These are phyloP conservation scores for Fomes fomentarius DNA, from an alignment of 1,284 basidiomycete species.

Conservation along the genomic window DNA sequence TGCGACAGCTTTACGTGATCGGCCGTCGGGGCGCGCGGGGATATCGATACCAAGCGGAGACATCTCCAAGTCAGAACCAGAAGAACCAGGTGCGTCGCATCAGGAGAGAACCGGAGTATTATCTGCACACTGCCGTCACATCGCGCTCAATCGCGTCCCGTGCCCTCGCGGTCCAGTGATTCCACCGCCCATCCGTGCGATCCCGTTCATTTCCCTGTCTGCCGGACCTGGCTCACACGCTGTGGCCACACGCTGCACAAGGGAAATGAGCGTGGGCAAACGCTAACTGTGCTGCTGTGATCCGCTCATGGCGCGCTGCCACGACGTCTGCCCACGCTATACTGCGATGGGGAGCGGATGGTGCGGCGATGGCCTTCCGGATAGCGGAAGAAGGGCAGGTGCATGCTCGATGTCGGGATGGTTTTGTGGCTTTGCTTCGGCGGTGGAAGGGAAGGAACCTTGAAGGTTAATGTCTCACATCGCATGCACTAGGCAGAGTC, in stretches of 20 bases:
- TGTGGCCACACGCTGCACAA: conserved; percentile 8
- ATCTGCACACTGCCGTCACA: background rate
- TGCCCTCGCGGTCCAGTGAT: background rate
- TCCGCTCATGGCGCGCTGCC: conserved; percentile 1
- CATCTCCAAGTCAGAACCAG: background rate
- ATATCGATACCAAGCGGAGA: background rate
- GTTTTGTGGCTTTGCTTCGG: background rate
- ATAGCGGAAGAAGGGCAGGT: background rate
- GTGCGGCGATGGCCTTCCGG: background rate
- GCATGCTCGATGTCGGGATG: background rate
- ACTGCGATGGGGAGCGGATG: conserved; percentile 7
- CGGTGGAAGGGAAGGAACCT: background rate
- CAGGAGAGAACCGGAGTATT: background rate
- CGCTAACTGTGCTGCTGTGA: background rate
- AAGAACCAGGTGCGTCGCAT: background rate
- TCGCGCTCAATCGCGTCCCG: conserved; percentile 18
- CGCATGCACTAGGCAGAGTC: conserved; percentile 1
- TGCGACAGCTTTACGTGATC: conserved; percentile 13
- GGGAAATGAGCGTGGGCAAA: conserved; percentile 10
- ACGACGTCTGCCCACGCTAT: background rate
- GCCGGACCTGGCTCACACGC: conserved; percentile 10
- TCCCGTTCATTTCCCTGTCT: background rate
- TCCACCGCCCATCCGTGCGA: background rate
- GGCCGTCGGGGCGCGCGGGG: background rate
- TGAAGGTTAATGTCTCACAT: conserved; percentile 15